phyloP scores from a whole-genome alignment of 768 basidiomycete species.

The Exsudoporus frostii region DNA sequence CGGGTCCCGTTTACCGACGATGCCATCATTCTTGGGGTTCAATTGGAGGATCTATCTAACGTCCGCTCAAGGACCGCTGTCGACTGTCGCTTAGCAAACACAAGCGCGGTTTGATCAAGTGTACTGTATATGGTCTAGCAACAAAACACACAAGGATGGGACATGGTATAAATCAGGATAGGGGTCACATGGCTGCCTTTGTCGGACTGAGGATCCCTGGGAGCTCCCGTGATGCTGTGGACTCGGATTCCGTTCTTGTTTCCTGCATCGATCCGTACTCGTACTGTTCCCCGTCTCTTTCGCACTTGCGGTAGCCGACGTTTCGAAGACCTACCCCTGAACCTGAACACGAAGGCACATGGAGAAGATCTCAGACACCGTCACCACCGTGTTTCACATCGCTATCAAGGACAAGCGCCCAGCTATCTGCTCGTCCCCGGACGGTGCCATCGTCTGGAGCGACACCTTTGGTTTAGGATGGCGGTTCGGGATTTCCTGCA shows the following conservation, averaged over 20 bases:
- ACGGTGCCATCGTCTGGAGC: conserved; percentile 19
- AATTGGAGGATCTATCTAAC: not conserved
- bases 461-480: conserved; percentile 28
- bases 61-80: not conserved
- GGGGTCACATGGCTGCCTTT: conserved; percentile 7
- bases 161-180: not conserved
- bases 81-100: not conserved
- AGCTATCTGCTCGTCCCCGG: conserved; percentile 5
- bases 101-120: not conserved
- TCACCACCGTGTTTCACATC: conserved; percentile 25
- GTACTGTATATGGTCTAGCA: too few relatives aligned
- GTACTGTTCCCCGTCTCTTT: not conserved
- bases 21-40: not conserved
- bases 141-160: too few relatives aligned
- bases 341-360: not conserved
- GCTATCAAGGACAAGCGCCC: conserved; percentile 21
- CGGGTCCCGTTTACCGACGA: not conserved
- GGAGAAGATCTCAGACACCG: conserved; percentile 26
- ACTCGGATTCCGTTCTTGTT: not conserved
- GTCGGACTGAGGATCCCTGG: conserved; percentile 3
- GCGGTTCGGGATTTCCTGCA: conserved; percentile 27
- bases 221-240: conserved; percentile 4
- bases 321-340: not conserved
- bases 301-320: not conserved
- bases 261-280: too few relatives aligned